phyloP scores from a whole-genome alignment of 768 basidiomycete species.

The Hebeloma cylindrosporum region DNA sequence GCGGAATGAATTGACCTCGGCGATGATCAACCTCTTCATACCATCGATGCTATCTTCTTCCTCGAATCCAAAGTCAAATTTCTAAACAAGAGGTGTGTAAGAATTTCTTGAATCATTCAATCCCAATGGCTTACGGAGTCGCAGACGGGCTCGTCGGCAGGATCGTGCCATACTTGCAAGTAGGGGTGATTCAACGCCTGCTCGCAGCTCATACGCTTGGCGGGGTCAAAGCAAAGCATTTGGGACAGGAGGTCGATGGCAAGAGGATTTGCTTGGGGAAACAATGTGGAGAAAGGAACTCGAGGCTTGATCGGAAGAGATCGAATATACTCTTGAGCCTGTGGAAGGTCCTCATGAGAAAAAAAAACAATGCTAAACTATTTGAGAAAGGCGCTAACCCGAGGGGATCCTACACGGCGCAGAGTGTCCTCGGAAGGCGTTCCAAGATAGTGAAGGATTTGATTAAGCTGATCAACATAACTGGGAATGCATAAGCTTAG shows the following conservation, averaged over 20 bases:
- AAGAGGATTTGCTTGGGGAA: conserved; percentile 90
- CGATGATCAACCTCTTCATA: conserved; percentile 93
- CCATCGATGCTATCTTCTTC: conserved; percentile 96
- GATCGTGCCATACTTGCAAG: conserved; percentile 96
- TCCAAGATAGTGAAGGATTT: conserved; percentile 97
- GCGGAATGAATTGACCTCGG: conserved; percentile 89
- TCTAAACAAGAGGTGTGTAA: conserved; percentile 38
- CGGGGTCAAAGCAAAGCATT: conserved; percentile 94
- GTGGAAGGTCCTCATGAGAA: conserved; percentile 6
- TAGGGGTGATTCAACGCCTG: conserved; percentile 96
- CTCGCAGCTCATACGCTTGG: conserved; percentile 94
- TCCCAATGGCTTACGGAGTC: conserved; percentile 52
- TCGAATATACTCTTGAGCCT: conserved; percentile 98
- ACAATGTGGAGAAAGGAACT: conserved; percentile 87
- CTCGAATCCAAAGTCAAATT: conserved; percentile 97
- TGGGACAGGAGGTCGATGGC: conserved; percentile 91
- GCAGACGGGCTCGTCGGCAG: conserved; percentile 89
- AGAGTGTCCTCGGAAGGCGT: conserved; percentile 97
- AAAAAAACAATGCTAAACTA: not conserved
- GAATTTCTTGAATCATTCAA: not conserved
- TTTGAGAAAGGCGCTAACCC: conserved; percentile 49
- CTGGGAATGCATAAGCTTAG: conserved; percentile 35
- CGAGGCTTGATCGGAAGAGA: conserved; percentile 96
- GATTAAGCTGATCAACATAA: conserved; percentile 98
- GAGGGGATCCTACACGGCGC: conserved; percentile 91